These are phyloP conservation scores for Neopestalotiopsis clavispora DNA, from an alignment of 2,329 filamentous ascomycete genomes.

Conservation along the genomic window DNA sequence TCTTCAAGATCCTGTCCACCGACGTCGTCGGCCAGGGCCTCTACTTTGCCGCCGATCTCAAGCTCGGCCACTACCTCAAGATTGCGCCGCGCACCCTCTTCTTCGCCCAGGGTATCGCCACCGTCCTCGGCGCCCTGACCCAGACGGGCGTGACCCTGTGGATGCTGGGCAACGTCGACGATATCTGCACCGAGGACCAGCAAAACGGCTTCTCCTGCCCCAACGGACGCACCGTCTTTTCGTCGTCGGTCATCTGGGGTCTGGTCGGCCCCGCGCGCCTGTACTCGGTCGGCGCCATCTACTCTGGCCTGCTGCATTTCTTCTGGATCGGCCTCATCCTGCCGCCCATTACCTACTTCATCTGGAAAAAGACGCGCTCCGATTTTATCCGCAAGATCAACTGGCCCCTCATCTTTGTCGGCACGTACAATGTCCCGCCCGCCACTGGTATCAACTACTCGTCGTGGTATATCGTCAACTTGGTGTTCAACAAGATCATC, in stretches of 20 bases:
- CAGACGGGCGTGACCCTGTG: slow-evolving; percentile 42
- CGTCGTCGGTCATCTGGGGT: slow-evolving; percentile 55
- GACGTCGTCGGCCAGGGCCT: slow-evolving; percentile 48
- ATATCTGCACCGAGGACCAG: slow-evolving; percentile 45
- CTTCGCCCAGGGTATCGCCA: slow-evolving; percentile 51
- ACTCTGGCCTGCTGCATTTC: slow-evolving; percentile 52
- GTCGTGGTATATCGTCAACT: slow-evolving; percentile 48
- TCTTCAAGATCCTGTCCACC: slow-evolving; percentile 47
- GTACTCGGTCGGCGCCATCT: slow-evolving; percentile 51
- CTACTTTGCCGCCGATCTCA: slow-evolving; percentile 54
- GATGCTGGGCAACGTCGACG: slow-evolving; percentile 42
- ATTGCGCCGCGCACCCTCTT: slow-evolving; percentile 53
- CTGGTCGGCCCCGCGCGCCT: slow-evolving; percentile 54
- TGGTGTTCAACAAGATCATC: slow-evolving; percentile 50
- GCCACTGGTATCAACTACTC: slow-evolving; percentile 41
- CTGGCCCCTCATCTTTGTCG: slow-evolving; percentile 41
- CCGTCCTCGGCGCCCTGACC: slow-evolving; percentile 49
- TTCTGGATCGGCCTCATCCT: slow-evolving; percentile 53
- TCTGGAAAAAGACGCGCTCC: slow-evolving; percentile 42
- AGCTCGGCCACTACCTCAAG: slow-evolving; percentile 56
- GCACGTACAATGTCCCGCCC: slow-evolving; percentile 43
- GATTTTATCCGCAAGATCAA: slow-evolving; percentile 41
- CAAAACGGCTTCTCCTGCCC: slow-evolving; percentile 53
- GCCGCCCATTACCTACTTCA: slow-evolving; percentile 46
- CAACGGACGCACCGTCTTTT: slow-evolving; percentile 52